Evolutionary conservation across 2,329 filamentous ascomycete genomes (phyloP).

Genomic region (Clarireedia hainanense): DNA sequence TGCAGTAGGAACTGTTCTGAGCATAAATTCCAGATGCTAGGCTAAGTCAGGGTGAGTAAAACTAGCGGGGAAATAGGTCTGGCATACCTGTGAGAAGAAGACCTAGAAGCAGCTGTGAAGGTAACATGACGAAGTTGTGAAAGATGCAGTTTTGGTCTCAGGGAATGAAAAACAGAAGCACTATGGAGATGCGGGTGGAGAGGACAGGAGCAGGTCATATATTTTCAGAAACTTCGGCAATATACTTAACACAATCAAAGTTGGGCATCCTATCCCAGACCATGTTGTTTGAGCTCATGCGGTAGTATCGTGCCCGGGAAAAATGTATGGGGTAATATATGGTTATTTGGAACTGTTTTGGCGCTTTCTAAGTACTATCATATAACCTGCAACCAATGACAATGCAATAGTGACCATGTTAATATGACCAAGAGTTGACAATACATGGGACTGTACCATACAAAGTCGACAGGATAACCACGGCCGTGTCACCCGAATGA

Average conservation of each 20-base stretch:
- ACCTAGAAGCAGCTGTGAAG: background rate
- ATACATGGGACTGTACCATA: too few species aligned
- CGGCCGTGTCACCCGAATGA: too few species aligned
- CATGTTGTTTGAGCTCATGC: too few species aligned
- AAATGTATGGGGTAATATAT: too few species aligned
- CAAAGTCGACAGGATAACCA: too few species aligned
- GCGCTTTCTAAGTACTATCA: too few species aligned
- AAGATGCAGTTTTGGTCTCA: background rate
- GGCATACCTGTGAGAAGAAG: conserved; percentile 1
- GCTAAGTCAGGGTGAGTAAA: background rate
- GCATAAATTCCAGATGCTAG: conserved; percentile 16
- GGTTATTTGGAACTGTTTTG: too few species aligned
- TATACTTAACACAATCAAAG: background rate
- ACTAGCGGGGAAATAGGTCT: background rate
- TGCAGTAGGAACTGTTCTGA: conserved; percentile 18
- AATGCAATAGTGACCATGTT: too few species aligned
- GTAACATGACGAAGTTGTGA: background rate
- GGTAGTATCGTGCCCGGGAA: too few species aligned
- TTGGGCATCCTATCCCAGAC: too few species aligned
- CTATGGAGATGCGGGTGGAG: background rate
- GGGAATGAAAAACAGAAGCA: background rate
- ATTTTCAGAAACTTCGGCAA: background rate
- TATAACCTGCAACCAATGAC: too few species aligned
- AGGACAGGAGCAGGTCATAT: background rate
- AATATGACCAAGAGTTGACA: too few species aligned